Evolutionary conservation across 768 basidiomycete genomes (phyloP), one percentile per base, ranked within the genome.

Genomic region (Cyclocybe aegerita): DNA sequence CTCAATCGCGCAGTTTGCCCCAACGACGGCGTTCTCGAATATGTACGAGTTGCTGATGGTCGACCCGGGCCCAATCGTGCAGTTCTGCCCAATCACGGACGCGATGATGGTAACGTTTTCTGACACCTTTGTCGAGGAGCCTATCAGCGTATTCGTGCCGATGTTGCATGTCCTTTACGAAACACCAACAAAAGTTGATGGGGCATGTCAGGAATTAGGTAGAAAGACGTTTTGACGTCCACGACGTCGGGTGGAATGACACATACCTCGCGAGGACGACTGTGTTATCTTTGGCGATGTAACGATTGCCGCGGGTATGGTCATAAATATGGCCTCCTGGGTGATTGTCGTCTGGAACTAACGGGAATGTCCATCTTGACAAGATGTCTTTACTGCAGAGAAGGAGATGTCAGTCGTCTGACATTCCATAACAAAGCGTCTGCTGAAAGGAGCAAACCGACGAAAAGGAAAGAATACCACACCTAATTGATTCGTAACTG

Each of bases 301-400:
- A 99, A 58, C 88, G 86, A 68, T 94, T 92, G 5, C 93, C 93
- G 29, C 88, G 81, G 33, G 87, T 79, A 61, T 94, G 85, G 63
- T 96, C 91, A 64, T 98, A 98, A 34, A 76, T 63, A 49, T 88
- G 84, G 5, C 86, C 86, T 10, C 86, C 81, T 2, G 93, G 93
- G 59, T 94, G 82, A 67, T 94, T 92, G 65, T 95, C 86, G 64
- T 98, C 97, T 7, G 96, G 96, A 4, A 94, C 93, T 7, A 98
- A 74, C 1, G 97, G 97, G 72, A 96, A 98, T 4, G 92, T 90
- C 90, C 93, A 94, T 57, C 97, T 78, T 39, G 92, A 82, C 30
- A 98, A 70, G 43, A 99, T 92, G 60, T 98, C 94, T 68, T 93
- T 91, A 72, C 94, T 96, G 62, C 49, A 49, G 46, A 17, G 6